Conservation (phyloP, 1,139 yeast genomes). For the Geotrichum europaeum region DNA sequence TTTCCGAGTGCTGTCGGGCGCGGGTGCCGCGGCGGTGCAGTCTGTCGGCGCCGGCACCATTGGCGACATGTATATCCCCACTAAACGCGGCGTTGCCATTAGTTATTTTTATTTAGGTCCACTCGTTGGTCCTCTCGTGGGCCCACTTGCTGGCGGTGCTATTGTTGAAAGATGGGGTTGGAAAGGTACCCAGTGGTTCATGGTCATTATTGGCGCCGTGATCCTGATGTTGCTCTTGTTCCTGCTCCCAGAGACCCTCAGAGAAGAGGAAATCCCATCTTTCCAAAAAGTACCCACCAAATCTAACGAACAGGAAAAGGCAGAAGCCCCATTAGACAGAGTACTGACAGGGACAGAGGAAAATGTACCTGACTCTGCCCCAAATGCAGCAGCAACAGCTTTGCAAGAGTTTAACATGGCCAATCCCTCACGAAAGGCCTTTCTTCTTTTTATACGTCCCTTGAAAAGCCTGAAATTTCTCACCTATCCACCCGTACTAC, state of each 20-base stretch:
- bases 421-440: not conserved
- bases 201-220: slow-evolving; percentile 60
- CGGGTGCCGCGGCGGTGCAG: slow-evolving; percentile 79
- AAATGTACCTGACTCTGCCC: not conserved
- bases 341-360: not conserved
- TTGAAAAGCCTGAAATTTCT: slow-evolving; percentile 26
- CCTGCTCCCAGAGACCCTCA: slow-evolving; percentile 68
- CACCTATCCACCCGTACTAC: slow-evolving; percentile 62
- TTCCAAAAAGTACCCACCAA: not conserved
- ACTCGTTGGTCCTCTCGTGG: slow-evolving; percentile 68
- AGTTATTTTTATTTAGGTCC: slow-evolving; percentile 81
- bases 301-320: not conserved
- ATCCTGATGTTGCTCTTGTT: slow-evolving; percentile 48
- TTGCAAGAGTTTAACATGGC: not conserved
- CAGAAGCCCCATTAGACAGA: not conserved
- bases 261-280: slow-evolving; percentile 6
- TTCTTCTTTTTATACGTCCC: slow-evolving; percentile 34
- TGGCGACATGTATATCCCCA: slow-evolving; percentile 61
- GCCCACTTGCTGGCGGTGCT: slow-evolving; percentile 80
- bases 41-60: slow-evolving; percentile 89
- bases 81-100: slow-evolving; percentile 72
- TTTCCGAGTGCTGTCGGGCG: slow-evolving; percentile 68
- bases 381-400: not conserved
- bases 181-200: slow-evolving; percentile 86
- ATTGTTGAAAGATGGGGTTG: slow-evolving; percentile 71